These are phyloP conservation scores for Suillus subluteus DNA, from an alignment of 768 basidiomycete species.

Conservation along the genomic window DNA sequence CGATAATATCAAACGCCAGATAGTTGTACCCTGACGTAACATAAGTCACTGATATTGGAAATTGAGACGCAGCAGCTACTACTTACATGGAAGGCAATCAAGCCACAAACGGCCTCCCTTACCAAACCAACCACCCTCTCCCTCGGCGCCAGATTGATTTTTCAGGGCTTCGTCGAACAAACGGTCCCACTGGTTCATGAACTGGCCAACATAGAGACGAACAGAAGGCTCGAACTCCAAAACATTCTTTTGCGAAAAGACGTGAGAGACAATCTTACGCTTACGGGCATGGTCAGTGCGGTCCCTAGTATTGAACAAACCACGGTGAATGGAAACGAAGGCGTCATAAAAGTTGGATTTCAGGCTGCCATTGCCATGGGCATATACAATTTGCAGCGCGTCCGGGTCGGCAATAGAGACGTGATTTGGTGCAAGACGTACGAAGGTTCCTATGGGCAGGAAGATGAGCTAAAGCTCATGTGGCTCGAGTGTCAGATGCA, in stretches of 20 bases:
- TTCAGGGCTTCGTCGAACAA: constrained; percentile 59
- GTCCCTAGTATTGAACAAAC: constrained; percentile 80
- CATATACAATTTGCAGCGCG: constrained; percentile 76
- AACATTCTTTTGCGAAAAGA: constrained; percentile 85
- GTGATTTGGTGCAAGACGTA: constrained; percentile 77
- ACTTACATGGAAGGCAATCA: constrained; percentile 69
- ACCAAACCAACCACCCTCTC: constrained; percentile 66
- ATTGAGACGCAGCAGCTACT: background rate
- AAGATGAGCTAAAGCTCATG: background rate
- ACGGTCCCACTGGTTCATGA: constrained; percentile 78
- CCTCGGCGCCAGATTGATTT: constrained; percentile 59
- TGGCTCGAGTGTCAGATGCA: background rate
- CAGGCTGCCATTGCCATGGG: constrained; percentile 81
- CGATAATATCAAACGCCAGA: constrained; percentile 79
- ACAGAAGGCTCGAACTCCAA: constrained; percentile 86
- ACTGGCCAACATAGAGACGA: constrained; percentile 54
- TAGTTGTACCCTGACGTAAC: constrained; percentile 53
- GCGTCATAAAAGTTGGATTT: constrained; percentile 81
- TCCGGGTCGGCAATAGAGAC: constrained; percentile 79
- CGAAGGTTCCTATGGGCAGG: constrained; percentile 53
- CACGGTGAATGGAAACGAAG: constrained; percentile 74
- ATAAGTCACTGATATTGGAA: constrained; percentile 14
- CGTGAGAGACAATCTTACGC: constrained; percentile 87
- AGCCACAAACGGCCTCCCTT: constrained; percentile 68
- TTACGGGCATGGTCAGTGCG: constrained; percentile 83